Conservation (phyloP, 352 stramenopile genomes). For the Halophytophthora polymorphica region DNA sequence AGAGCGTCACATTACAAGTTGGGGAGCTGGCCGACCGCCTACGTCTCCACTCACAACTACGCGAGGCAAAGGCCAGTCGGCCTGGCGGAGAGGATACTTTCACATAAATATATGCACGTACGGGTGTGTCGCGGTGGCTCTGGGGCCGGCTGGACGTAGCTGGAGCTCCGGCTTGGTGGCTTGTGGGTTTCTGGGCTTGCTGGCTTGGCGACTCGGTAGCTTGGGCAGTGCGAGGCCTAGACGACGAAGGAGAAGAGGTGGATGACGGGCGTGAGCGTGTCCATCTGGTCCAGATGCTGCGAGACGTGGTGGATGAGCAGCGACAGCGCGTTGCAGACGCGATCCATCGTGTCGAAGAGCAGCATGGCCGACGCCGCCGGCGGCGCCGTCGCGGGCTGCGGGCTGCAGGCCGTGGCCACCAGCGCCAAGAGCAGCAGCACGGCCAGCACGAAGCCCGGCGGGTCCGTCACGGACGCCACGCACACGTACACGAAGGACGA, state of each 20-base stretch:
- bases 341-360: slow-evolving; percentile 51
- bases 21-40: too few species aligned
- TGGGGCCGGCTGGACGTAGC: slow-evolving; percentile 2
- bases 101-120: slow-evolving; percentile 39
- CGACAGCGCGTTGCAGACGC: slow-evolving; percentile 56
- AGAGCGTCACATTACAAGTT: neutral
- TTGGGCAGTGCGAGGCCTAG: slow-evolving; percentile 21
- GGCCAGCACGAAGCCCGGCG: slow-evolving; percentile 70
- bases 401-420: slow-evolving; percentile 54
- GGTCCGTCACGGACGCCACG: slow-evolving; percentile 61
- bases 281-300: slow-evolving; percentile 50
- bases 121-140: too few species aligned
- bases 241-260: slow-evolving; percentile 57
- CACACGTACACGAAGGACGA: slow-evolving; percentile 75
- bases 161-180: neutral
- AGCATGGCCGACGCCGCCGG: slow-evolving; percentile 33
- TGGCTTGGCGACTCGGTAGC: slow-evolving; percentile 7
- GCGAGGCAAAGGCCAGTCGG: too few species aligned
- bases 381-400: slow-evolving; percentile 40
- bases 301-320: slow-evolving; percentile 68
- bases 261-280: slow-evolving; percentile 53
- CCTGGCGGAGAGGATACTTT: slow-evolving; percentile 11
- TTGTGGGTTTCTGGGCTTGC: slow-evolving; percentile 1
- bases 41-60: too few species aligned
- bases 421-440: slow-evolving; percentile 64